Evolutionary conservation across 1,284 basidiomycete species (phyloP).

Genomic region (Moniliella sp.): DNA sequence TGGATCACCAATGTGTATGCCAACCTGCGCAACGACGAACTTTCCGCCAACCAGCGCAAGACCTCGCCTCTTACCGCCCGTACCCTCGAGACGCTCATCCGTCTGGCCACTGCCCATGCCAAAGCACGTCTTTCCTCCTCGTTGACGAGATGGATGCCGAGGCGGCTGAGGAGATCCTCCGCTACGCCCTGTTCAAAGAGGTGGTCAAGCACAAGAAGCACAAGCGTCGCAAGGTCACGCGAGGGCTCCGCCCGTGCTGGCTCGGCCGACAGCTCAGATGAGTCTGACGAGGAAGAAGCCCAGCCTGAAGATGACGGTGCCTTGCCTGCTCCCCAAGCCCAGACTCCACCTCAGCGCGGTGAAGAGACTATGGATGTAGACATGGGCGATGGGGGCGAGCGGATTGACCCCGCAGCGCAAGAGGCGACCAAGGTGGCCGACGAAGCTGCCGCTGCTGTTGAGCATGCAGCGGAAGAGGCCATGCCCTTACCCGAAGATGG

Average conservation of each 20-base stretch:
- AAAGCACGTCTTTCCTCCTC: constrained; percentile 69
- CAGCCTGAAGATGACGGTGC: constrained; percentile 8
- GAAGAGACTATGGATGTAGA: constrained; percentile 42
- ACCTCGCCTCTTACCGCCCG: constrained; percentile 92
- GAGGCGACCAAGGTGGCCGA: neutral
- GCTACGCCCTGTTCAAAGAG: constrained; percentile 93
- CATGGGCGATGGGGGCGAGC: constrained; percentile 37
- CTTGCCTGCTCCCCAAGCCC: constrained; percentile 1
- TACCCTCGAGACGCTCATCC: constrained; percentile 94
- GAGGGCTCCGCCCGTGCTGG: constrained; percentile 30
- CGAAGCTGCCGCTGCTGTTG: neutral
- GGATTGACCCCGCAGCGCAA: constrained; percentile 10
- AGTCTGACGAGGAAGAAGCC: constrained; percentile 5
- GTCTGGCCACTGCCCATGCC: constrained; percentile 88
- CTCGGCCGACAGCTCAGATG: constrained; percentile 41
- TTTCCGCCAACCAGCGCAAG: constrained; percentile 76
- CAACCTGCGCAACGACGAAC: constrained; percentile 70
- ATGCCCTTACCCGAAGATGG: constrained; percentile 2
- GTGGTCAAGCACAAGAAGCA: constrained; percentile 51
- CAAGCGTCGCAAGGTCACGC: constrained; percentile 37
- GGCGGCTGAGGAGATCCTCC: constrained; percentile 78
- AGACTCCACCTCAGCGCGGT: neutral
- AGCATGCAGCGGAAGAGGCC: neutral
- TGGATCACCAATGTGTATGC: constrained; percentile 84
- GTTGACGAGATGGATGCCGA: constrained; percentile 70